Conservation (phyloP, 331 rosid species). For the Arachis monticola region DNA sequence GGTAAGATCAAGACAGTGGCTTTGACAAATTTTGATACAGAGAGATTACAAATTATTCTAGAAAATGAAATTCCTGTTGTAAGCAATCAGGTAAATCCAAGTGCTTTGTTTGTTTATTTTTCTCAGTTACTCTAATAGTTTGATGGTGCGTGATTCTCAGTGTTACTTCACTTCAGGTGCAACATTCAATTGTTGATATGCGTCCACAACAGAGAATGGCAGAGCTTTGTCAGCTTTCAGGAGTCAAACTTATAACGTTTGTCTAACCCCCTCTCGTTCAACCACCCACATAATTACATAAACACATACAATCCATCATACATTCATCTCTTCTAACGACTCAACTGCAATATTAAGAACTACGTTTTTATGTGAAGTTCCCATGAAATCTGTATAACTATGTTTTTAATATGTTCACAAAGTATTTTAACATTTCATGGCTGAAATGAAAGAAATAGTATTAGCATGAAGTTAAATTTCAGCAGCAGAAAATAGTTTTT, state of each 20-base stretch:
- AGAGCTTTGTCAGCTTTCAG: conserved; percentile 86
- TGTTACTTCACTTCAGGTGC: conserved; percentile 60
- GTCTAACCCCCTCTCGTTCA: conserved; percentile 39
- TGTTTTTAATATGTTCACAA: not conserved
- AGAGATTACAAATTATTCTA: conserved; percentile 80
- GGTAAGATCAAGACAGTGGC: conserved; percentile 94
- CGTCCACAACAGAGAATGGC: conserved; percentile 96
- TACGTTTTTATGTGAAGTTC: not conserved
- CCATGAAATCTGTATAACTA: not conserved
- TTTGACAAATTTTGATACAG: conserved; percentile 90
- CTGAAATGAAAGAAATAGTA: not conserved
- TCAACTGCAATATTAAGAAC: not conserved
- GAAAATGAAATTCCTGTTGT: conserved; percentile 92
- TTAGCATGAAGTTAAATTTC: not conserved
- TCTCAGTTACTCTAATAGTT: not conserved
- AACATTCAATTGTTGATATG: conserved; percentile 90
- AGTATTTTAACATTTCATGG: not conserved
- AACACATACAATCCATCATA: not conserved
- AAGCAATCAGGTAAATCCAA: conserved; percentile 81
- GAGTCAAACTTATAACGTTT: conserved; percentile 96
- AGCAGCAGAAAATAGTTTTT: conserved; percentile 14
- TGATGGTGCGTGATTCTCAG: conserved; percentile 13
- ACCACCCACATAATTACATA: not conserved
- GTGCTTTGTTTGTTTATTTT: conserved; percentile 11
- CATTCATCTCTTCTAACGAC: not conserved